phyloP scores from a whole-genome alignment of 805 yeast species.

The Yamadazyma tumulicola region DNA sequence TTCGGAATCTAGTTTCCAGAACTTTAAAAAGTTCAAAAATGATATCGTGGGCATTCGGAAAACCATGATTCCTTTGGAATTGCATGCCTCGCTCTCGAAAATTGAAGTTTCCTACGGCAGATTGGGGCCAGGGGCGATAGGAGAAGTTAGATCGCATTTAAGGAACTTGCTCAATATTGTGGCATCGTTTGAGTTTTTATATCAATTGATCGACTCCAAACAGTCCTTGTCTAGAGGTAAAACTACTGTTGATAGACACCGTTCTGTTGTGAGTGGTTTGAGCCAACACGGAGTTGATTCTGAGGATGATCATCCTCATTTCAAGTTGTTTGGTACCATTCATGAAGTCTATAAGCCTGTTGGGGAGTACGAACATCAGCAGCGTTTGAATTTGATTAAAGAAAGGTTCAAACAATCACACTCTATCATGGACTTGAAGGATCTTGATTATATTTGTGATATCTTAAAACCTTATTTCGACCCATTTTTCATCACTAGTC shows the following conservation, averaged over 20 bases:
- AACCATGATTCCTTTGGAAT: constrained; percentile 17
- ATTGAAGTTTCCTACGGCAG: constrained; percentile 26
- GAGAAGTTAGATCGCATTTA: constrained; percentile 21
- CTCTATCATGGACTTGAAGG: constrained; percentile 15
- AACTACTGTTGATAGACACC: constrained; percentile 15
- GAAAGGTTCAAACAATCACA: constrained; percentile 15
- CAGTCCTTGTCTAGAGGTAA: constrained; percentile 18
- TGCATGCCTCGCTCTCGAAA: constrained; percentile 16
- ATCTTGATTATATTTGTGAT: constrained; percentile 23
- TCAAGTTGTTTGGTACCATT: constrained; percentile 23
- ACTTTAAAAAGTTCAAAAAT: constrained; percentile 17
- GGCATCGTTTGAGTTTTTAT: constrained; percentile 25
- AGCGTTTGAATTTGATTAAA: constrained; percentile 17
- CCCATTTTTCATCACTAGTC: constrained; percentile 15
- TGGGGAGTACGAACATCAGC: constrained; percentile 23
- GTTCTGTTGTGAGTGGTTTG: constrained; percentile 3
- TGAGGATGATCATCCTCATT: constrained; percentile 12
- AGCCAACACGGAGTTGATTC: not conserved
- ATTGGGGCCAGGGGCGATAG: constrained; percentile 24
- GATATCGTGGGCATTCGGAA: constrained; percentile 18
- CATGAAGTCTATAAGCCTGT: constrained; percentile 27
- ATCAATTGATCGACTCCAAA: constrained; percentile 25
- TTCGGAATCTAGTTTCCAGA: constrained; percentile 20
- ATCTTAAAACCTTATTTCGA: constrained; percentile 17
- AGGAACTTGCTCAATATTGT: constrained; percentile 20